Percentiles rank a stretch among this genome's conserved stretches.
Evolutionary conservation across 1,139 yeast genomes (phyloP).

Genomic region (Geotrichum aggregatum): DNA sequence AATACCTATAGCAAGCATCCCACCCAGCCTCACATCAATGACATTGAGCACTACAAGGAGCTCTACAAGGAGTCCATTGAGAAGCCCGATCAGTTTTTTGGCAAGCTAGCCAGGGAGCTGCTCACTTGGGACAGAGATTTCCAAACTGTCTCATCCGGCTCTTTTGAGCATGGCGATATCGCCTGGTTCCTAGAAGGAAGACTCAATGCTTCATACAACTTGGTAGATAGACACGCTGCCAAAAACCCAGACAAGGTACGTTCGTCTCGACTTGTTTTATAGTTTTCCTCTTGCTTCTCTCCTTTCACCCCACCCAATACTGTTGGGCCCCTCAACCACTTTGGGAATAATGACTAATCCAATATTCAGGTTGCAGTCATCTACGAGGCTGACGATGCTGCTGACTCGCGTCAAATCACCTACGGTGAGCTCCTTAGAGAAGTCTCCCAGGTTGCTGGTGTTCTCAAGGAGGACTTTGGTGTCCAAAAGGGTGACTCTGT

Average conservation of each 20-base stretch:
- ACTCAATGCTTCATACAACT: slow-evolving; percentile 88
- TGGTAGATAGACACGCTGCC: slow-evolving; percentile 95
- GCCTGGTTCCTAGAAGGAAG: slow-evolving; percentile 95
- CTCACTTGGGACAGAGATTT: slow-evolving; percentile 85
- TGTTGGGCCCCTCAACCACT: slow-evolving; percentile 4
- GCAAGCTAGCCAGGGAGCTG: slow-evolving; percentile 71
- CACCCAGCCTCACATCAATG: slow-evolving; percentile 38
- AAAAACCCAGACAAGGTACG: slow-evolving; percentile 69
- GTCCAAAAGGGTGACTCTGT: slow-evolving; percentile 91
- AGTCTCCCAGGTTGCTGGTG: slow-evolving; percentile 85
- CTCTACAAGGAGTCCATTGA: slow-evolving; percentile 73
- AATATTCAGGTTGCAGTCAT: slow-evolving; percentile 55
- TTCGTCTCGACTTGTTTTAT: neutral
- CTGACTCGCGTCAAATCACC: slow-evolving; percentile 64
- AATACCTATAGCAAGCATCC: slow-evolving; percentile 36
- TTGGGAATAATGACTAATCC: neutral
- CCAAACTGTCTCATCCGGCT: slow-evolving; percentile 62
- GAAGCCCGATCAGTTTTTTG: slow-evolving; percentile 82
- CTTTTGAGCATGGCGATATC: slow-evolving; percentile 71
- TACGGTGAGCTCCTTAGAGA: slow-evolving; percentile 82
- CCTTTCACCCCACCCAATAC: neutral
- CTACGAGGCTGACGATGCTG: slow-evolving; percentile 92
- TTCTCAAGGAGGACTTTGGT: slow-evolving; percentile 73
- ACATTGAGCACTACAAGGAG: slow-evolving; percentile 64
- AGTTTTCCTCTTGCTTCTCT: neutral